phyloP scores from a whole-genome alignment of 2,329 filamentous ascomycete species.

The Exophiala mesophila region DNA sequence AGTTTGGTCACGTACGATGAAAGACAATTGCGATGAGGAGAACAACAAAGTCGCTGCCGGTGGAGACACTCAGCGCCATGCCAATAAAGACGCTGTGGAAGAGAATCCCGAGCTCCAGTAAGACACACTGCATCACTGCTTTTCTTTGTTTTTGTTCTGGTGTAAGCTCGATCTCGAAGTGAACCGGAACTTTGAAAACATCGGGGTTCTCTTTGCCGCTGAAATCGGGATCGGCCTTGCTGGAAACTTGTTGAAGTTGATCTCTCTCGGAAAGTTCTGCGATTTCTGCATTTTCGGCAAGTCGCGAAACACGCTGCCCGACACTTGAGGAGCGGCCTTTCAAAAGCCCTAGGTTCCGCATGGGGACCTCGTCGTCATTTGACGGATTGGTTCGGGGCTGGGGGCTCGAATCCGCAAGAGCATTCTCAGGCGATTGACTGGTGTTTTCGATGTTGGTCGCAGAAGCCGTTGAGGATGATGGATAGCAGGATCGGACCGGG shows the following conservation, averaged over 20 bases:
- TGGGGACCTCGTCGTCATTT: not conserved
- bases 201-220: not conserved
- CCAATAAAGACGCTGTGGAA: constrained; percentile 83
- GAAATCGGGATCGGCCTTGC: not conserved
- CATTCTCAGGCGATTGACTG: not conserved
- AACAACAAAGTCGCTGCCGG: constrained; percentile 70
- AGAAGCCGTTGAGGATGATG: not conserved
- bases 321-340: not conserved
- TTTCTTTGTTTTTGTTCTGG: constrained; percentile 79
- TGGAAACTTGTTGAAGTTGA: not conserved
- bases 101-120: constrained; percentile 75
- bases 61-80: constrained; percentile 76
- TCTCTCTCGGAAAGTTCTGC: constrained; percentile 41
- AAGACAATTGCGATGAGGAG: constrained; percentile 75
- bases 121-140: constrained; percentile 74
- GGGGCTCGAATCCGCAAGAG: not conserved
- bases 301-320: not conserved
- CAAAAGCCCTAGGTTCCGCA: not conserved
- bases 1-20: constrained; percentile 55
- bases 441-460: no score
- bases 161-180: constrained; percentile 56
- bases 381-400: not conserved
- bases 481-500: constrained; percentile 4
- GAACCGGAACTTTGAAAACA: constrained; percentile 53
- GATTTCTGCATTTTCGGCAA: not conserved